These are phyloP conservation scores for Triticum turgidum DNA, from an alignment of 176 grass and related monocot genomes.

Conservation along the genomic window DNA sequence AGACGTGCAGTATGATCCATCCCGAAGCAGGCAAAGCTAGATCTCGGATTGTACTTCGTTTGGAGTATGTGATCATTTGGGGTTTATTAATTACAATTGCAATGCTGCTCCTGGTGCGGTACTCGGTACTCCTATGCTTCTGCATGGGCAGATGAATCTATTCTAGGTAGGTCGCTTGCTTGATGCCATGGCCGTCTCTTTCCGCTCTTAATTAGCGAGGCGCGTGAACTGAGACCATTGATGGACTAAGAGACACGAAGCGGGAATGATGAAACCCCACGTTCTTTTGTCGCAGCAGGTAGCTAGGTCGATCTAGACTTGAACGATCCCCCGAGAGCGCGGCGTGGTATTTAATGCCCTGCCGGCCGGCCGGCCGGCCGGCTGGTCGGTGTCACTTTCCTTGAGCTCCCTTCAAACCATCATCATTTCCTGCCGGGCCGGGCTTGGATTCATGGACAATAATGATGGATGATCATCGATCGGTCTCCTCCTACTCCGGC, in stretches of 20 bases:
- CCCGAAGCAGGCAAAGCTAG: too few relatives aligned
- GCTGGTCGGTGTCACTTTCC: not conserved
- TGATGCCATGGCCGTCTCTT: not conserved
- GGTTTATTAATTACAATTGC: not conserved
- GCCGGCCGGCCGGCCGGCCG: not conserved
- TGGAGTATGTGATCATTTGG: too few relatives aligned
- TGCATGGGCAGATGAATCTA: not conserved
- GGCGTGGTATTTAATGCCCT: not conserved
- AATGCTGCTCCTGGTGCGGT: not conserved
- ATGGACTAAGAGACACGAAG: not conserved
- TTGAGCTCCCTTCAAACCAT: not conserved
- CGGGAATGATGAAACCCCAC: not conserved
- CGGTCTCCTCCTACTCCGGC: not conserved
- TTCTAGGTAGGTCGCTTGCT: not conserved
- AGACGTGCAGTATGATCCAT: too few relatives aligned
- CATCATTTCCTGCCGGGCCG: not conserved
- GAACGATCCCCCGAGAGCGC: not conserved
- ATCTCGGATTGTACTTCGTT: too few relatives aligned
- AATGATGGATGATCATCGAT: not conserved
- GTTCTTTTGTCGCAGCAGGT: not conserved
- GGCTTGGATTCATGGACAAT: not conserved
- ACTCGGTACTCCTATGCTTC: too few relatives aligned
- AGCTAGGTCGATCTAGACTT: not conserved
- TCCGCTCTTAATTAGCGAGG: not conserved
- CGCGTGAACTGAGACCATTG: not conserved